A percentile compares a stretch with the other conserved stretches of the same genome.
Conservation (phyloP, 116 monocot genomes). For the Posidonia oceanica region DNA sequence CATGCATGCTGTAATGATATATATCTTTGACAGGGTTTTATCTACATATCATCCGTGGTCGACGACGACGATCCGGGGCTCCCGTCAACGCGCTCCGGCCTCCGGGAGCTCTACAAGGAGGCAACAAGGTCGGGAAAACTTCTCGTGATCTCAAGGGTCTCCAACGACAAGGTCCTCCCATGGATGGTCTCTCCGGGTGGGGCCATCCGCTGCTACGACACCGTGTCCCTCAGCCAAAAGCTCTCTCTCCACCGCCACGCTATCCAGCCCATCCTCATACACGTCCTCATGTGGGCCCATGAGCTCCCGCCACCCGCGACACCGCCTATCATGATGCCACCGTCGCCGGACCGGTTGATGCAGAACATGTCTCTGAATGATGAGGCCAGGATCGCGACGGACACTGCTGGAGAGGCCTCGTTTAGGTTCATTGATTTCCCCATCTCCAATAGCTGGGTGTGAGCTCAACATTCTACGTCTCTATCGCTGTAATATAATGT, state of each 20-base stretch:
- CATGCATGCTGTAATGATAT: too few relatives aligned
- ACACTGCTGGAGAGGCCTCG: constrained; percentile 13
- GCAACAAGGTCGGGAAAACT: constrained; percentile 40
- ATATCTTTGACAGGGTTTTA: constrained; percentile 36
- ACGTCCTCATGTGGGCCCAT: constrained; percentile 69
- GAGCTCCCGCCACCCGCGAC: background rate
- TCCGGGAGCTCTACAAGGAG: constrained; percentile 44
- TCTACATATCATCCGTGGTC: constrained; percentile 65
- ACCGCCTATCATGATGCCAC: constrained; percentile 2
- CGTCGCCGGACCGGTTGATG: constrained; percentile 2
- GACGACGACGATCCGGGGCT: constrained; percentile 35
- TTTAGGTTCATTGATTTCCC: constrained; percentile 24
- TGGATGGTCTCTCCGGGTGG: constrained; percentile 80
- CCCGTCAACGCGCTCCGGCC: constrained; percentile 52
- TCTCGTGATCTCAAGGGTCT: constrained; percentile 55
- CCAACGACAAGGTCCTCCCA: constrained; percentile 69
- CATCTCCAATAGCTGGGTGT: constrained; percentile 15
- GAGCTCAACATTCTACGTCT: background rate
- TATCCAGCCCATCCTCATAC: constrained; percentile 38
- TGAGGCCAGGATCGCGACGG: constrained; percentile 6
- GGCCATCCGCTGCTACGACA: constrained; percentile 72
- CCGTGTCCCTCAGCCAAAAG: constrained; percentile 78
- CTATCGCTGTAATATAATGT: background rate
- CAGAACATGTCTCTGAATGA: constrained; percentile 6
- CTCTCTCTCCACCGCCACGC: constrained; percentile 80